Base-by-base conservation (phyloP, 257 asterid species). In the Fraxinus cuspidata region DNA sequence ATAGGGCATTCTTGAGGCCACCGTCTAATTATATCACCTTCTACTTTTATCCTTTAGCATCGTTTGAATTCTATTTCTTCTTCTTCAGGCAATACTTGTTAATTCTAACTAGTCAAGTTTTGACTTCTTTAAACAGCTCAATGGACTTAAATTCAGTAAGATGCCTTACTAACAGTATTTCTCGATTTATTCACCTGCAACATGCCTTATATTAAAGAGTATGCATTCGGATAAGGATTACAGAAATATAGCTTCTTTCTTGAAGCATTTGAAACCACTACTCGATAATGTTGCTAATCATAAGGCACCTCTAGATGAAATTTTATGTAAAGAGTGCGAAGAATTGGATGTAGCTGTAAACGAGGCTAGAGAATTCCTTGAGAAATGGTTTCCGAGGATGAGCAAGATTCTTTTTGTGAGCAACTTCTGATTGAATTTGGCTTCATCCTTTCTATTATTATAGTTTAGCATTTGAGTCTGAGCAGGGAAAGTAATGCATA, bases 351-450 rank as follows among this genome's bases (percentile, higher is more conserved):
- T 82, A 74, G 89, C 89, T 66, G 85, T 96, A 53, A 92, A 92
- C 70, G 97, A 90, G 83, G 92, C 96, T 81, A 83, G 99, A 86
- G 96, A 90, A 69, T 86, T 92, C 82, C 89, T 96, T 21, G 97
- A 93, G 88, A 89, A 87, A 86, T 93, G 97, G 97, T 89, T 98
- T 72, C 91, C 94, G 29, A 90, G 81, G 87, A 90, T 51, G 92
- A 93, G 99, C 97, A 96, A 87, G 90, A 89, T 90, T 81, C 89
- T 91, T 77, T 87, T 86, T 84, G 98, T 96, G 85, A 89, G 95
- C 80, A 77, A 7, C 38, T 79, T 79, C 72, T 56, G 56, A 29
- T 79, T 79, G 44, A 47, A 51, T 44, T 34, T 40, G 51, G 42
- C 67, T 49, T 53, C 29, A 8, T 65, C 32, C 56, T 49, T 37